Percentiles rank a stretch among this genome's conserved stretches.
Evolutionary conservation across 1,284 basidiomycete species (phyloP).

Genomic region (Rhodotorula glutinis): DNA sequence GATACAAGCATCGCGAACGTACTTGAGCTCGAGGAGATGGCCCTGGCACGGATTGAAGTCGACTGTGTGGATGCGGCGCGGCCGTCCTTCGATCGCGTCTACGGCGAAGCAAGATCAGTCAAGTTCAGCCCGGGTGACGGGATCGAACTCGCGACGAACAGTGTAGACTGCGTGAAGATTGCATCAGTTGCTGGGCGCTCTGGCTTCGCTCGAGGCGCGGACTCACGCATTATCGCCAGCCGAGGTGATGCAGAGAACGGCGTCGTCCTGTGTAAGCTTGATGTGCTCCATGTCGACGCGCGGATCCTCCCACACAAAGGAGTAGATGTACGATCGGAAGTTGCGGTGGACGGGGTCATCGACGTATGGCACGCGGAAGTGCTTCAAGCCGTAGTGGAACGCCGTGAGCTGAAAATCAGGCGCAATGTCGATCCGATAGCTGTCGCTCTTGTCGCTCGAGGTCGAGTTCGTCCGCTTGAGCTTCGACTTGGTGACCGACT

Average conservation of each 20-base stretch:
- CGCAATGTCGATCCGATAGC: constrained; percentile 37
- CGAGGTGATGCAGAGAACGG: constrained; percentile 71
- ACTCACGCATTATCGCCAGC: constrained; percentile 69
- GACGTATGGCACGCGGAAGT: constrained; percentile 66
- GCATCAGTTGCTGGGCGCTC: too few relatives aligned
- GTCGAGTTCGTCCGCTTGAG: constrained; percentile 20
- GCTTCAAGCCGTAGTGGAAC: constrained; percentile 69
- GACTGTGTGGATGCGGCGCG: constrained; percentile 52
- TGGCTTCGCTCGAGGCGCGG: too few relatives aligned
- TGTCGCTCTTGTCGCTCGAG: constrained; percentile 25
- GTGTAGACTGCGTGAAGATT: constrained; percentile 53
- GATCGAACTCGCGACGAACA: constrained; percentile 43
- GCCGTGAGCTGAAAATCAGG: constrained; percentile 50
- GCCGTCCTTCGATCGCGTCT: constrained; percentile 64
- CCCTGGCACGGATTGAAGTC: constrained; percentile 56
- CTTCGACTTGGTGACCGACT: constrained; percentile 5
- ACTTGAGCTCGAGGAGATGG: constrained; percentile 17
- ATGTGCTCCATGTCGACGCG: constrained; percentile 70
- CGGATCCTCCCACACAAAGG: constrained; percentile 73
- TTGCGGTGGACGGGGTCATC: constrained; percentile 69
- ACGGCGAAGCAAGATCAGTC: background rate
- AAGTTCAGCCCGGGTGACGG: too few relatives aligned
- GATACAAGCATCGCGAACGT: background rate
- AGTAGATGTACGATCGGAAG: constrained; percentile 55
- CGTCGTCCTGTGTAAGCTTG: constrained; percentile 61